Percentiles rank a stretch among this genome's conserved stretches.
Conservation (phyloP, 495 filamentous ascomycete genomes). For the Podospora australis region DNA sequence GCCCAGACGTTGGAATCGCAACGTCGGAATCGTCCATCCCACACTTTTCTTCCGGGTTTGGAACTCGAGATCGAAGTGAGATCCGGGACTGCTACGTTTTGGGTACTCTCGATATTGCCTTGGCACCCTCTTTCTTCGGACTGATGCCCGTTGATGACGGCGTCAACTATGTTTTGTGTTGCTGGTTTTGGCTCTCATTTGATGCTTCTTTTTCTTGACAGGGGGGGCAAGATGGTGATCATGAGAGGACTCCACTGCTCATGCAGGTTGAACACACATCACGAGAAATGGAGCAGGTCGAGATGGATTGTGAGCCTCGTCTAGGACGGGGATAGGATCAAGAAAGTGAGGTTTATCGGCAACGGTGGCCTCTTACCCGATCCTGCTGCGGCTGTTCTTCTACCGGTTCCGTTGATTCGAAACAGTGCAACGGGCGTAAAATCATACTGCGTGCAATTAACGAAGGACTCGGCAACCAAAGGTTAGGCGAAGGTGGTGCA, state of each 20-base stretch:
- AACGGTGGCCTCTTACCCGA: background rate
- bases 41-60: background rate
- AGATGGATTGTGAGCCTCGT: too few species aligned
- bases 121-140: too few species aligned
- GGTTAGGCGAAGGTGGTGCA: background rate
- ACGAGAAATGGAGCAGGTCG: too few species aligned
- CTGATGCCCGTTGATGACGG: too few species aligned
- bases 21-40: background rate
- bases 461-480: background rate
- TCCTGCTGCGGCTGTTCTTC: background rate
- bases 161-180: too few species aligned
- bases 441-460: background rate
- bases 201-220: background rate
- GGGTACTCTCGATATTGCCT: background rate
- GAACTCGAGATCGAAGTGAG: background rate
- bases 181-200: too few species aligned
- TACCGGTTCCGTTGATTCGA: slow-evolving; percentile 1
- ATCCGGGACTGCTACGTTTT: background rate
- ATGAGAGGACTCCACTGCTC: too few species aligned
- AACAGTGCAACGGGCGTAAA: slow-evolving; percentile 3
- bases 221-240: background rate
- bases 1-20: background rate
- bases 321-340: too few species aligned
- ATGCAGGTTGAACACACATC: too few species aligned
- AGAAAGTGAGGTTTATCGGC: too few species aligned